Conservation (phyloP, 163 green algal genomes). For the Scenedesmus sp. region DNA sequence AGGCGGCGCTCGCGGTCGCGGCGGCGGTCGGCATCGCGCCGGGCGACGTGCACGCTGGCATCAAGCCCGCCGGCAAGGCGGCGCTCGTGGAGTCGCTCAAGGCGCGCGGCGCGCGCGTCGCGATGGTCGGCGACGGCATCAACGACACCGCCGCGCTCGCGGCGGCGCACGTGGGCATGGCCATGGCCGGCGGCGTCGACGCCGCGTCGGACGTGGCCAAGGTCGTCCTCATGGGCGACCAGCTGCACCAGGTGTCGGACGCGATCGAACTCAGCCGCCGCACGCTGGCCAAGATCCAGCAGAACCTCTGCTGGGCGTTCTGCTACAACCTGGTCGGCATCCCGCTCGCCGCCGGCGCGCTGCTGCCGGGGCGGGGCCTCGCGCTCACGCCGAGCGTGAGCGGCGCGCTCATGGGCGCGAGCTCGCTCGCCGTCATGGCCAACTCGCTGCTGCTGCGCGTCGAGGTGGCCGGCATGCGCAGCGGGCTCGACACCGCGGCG, state of each 20-base stretch:
- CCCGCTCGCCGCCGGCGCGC: conserved; percentile 83
- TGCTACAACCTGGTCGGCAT: conserved; percentile 93
- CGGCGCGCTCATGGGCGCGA: conserved; percentile 87
- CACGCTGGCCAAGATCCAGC: conserved; percentile 92
- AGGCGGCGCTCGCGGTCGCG: conserved; percentile 74
- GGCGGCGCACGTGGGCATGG: conserved; percentile 93
- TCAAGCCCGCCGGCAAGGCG: conserved; percentile 88
- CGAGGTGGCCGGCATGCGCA: conserved; percentile 38
- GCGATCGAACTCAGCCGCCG: conserved; percentile 81
- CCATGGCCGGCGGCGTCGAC: conserved; percentile 93
- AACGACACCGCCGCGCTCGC: conserved; percentile 97
- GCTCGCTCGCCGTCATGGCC: conserved; percentile 81
- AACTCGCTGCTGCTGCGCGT: conserved; percentile 86
- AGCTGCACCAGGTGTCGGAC: conserved; percentile 86
- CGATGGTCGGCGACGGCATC: conserved; percentile 97
- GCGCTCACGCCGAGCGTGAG: conserved; percentile 83
- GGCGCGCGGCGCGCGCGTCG: conserved; percentile 63
- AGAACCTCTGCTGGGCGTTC: conserved; percentile 96
- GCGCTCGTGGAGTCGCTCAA: conserved; percentile 72
- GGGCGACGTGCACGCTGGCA: conserved; percentile 73
- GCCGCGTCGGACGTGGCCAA: conserved; percentile 87
- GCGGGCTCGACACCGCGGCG: conserved; percentile 1
- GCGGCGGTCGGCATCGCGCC: conserved; percentile 79
- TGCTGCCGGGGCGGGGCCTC: conserved; percentile 80
- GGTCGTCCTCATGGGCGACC: conserved; percentile 90